Conservation (phyloP, 176 grass and related monocot genomes). For the Oryza rufipogon region DNA sequence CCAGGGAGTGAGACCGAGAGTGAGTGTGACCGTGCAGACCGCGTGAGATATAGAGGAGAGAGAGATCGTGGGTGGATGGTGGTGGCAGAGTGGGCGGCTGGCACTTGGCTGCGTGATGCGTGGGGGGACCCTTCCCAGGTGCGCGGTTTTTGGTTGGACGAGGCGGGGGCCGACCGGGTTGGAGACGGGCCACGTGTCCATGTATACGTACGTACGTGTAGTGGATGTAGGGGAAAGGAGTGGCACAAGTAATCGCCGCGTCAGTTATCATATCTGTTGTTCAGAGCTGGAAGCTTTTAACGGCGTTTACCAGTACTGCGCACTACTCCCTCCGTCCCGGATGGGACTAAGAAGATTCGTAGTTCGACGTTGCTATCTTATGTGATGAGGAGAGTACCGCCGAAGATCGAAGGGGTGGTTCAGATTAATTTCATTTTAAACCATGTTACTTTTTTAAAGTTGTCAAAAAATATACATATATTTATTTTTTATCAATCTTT, state of each 20-base stretch:
- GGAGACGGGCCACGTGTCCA: constrained; percentile 49
- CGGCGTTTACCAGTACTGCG: too few species aligned
- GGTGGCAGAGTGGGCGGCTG: constrained; percentile 13
- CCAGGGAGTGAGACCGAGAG: background rate
- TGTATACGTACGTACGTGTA: background rate
- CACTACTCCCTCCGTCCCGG: too few species aligned
- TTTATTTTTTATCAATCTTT: too few species aligned
- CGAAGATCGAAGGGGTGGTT: too few species aligned
- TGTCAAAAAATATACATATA: too few species aligned
- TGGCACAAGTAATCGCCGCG: constrained; percentile 30
- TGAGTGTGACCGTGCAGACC: background rate
- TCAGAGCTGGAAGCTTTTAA: background rate
- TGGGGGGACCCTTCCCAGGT: background rate
- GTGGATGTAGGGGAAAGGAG: background rate
- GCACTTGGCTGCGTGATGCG: background rate
- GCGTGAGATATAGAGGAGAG: background rate
- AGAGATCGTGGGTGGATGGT: constrained; percentile 25
- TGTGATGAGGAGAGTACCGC: too few species aligned
- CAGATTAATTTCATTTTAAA: too few species aligned
- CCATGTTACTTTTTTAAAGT: too few species aligned
- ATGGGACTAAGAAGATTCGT: too few species aligned
- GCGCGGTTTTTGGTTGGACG: constrained; percentile 35
- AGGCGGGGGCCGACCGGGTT: constrained; percentile 10
- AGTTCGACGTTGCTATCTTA: too few species aligned
- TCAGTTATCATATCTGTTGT: background rate